These are phyloP conservation scores for Chloromonas sp. DNA, from an alignment of 163 green algal genomes.

Conservation along the genomic window DNA sequence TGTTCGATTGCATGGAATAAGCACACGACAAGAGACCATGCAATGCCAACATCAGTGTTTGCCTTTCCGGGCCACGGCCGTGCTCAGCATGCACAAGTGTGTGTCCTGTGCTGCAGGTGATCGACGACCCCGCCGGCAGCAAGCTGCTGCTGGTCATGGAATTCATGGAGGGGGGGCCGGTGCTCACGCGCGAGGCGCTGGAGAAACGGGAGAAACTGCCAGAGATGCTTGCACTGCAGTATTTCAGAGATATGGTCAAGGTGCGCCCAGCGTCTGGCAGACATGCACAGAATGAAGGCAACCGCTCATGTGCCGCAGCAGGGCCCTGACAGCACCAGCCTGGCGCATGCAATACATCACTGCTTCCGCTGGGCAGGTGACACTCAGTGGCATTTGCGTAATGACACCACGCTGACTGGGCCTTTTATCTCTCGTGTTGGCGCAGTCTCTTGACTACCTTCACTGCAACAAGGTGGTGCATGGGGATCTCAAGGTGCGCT, in stretches of 20 bases:
- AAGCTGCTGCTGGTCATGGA: slow-evolving; percentile 86
- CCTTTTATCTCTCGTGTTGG: background rate
- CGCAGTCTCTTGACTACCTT: slow-evolving; percentile 70
- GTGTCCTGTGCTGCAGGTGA: slow-evolving; percentile 38
- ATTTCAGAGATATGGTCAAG: slow-evolving; percentile 75
- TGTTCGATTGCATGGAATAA: too few relatives aligned
- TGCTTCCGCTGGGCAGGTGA: too few relatives aligned
- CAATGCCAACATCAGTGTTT: too few relatives aligned
- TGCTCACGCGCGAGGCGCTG: slow-evolving; percentile 65
- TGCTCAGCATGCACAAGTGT: background rate
- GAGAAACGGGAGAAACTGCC: slow-evolving; percentile 53
- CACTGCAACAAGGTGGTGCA: slow-evolving; percentile 74
- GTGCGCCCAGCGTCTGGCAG: slow-evolving; percentile 15
- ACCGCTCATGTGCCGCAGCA: too few relatives aligned
- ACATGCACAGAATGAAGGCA: too few relatives aligned
- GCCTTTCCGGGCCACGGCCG: background rate
- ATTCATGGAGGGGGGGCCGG: slow-evolving; percentile 73
- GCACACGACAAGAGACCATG: too few relatives aligned
- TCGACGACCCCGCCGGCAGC: slow-evolving; percentile 63
- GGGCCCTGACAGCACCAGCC: too few relatives aligned
- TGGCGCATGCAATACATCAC: too few relatives aligned
- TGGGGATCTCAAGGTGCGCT: slow-evolving; percentile 39
- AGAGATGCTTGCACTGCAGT: slow-evolving; percentile 57
- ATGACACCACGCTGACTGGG: too few relatives aligned
- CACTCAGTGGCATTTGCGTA: too few relatives aligned